Evolutionary conservation across 345 rosid species (phyloP).

Genomic region (Hibiscus mutabilis): DNA sequence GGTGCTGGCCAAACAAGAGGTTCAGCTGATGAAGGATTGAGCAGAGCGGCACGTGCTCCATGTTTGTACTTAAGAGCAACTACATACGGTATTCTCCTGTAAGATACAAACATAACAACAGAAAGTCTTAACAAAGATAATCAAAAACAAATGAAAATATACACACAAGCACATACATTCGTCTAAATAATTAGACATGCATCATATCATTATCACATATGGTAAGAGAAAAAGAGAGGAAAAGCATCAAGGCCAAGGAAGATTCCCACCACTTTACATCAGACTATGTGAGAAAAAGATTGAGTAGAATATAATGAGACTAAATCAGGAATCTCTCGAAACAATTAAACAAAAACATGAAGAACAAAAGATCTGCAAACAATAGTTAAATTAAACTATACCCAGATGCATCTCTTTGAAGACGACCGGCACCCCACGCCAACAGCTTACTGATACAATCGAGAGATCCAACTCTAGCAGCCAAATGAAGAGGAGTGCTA

Average conservation of each 20-base stretch:
- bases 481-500: conserved; percentile 97
- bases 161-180: not conserved
- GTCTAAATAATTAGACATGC: not conserved
- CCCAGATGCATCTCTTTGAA: conserved; percentile 93
- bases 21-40: conserved; percentile 89
- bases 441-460: conserved; percentile 83
- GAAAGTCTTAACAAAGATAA: no score
- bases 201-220: not conserved
- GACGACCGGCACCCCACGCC: conserved; percentile 99
- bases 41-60: conserved; percentile 78
- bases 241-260: not conserved
- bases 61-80: conserved; percentile 81
- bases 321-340: not conserved
- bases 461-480: conserved; percentile 95
- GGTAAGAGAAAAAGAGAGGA: not conserved
- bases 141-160: not conserved
- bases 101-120: not conserved
- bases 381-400: conserved; percentile 15
- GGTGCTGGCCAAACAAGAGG: conserved; percentile 99
- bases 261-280: not conserved
- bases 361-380: not conserved
- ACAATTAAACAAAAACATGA: not conserved
- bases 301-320: not conserved
- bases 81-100: conserved; percentile 79
- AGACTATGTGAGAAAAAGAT: not conserved